Base-by-base conservation (phyloP, 176 grass and related monocot species). In the Musa itinerans region DNA sequence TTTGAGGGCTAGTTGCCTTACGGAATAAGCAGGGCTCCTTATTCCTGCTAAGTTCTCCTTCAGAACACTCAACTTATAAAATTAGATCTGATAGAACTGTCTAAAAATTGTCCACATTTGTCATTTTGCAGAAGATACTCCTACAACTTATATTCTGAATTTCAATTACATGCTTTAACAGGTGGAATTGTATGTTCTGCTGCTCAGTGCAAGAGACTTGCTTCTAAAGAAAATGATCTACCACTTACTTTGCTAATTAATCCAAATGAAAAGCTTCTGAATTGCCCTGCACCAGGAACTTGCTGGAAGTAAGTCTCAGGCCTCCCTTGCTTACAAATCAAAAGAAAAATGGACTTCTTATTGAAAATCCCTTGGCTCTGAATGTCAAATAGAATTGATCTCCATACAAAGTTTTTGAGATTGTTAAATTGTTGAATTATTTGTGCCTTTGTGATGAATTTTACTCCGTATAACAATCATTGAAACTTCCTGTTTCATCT, bases 221-320 rank as follows among this genome's bases (percentile, higher is more conserved):
- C 25, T 67, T 8, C 70, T 75, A 25, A 10, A 1, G 49, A 79
- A 84, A 82, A 63, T 63, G 78, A 59, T 21, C 12, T 43, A 29
- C 63, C 56, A 19, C n/a, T 65, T 58, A 82, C 69, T 61, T 82
- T 92, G 64, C 72, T 84, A 65, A 89, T 68, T 52, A 73, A 71
- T 72, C 76, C 56, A 52, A 51, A 27, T 65, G 85, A 82, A 81
- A 76, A 83, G 11, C 19, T 76, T 69, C 48, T 68, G 10, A 76
- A 64, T 73, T 67, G 25, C 63, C 65, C 29, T 80, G 20, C 68
- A 52, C n/a, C 79, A 72, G 63, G 78, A 54, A 52, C 68, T 68
- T 77, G 25, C 58, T 92, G 90, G 90, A 92, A 84, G 90, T 92
- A 86, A 92, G 90, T 66, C 68, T 50, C 73, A 78, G 34, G 0